phyloP scores from a whole-genome alignment of 345 rosid genomes.

The Ceriops tagal region DNA sequence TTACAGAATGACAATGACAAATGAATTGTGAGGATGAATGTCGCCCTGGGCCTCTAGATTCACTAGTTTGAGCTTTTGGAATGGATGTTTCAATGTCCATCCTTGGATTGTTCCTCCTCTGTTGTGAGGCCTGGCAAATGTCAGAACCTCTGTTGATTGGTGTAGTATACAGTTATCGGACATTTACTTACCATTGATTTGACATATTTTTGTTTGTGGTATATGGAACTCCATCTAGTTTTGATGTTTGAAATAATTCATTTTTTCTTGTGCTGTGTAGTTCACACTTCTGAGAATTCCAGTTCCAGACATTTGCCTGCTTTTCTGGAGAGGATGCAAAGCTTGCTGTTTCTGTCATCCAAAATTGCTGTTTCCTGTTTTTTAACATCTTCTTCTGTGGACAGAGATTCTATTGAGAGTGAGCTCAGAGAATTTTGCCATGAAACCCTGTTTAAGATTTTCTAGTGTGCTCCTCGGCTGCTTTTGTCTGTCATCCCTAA shows the following conservation, averaged over 20 bases:
- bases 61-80: not conserved
- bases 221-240: no score
- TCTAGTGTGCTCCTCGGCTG: slow-evolving; percentile 67
- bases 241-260: no score
- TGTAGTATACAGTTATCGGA: not conserved
- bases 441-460: slow-evolving; percentile 65
- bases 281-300: no score
- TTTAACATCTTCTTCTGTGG: slow-evolving; percentile 63
- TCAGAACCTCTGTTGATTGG: not conserved
- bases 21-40: not conserved
- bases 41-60: not conserved
- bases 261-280: no score
- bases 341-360: slow-evolving; percentile 76
- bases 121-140: not conserved
- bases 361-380: slow-evolving; percentile 58
- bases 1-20: no score
- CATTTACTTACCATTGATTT: no score
- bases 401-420: slow-evolving; percentile 57
- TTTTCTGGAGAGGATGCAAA: no score
- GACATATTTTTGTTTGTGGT: no score
- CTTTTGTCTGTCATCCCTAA: slow-evolving; percentile 68
- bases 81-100: not conserved
- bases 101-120: not conserved
- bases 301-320: no score
- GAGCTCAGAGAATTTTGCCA: slow-evolving; percentile 76